These are phyloP conservation scores for Sporothrix schenckii DNA, from an alignment of 2,329 filamentous ascomycete genomes.

Conservation along the genomic window DNA sequence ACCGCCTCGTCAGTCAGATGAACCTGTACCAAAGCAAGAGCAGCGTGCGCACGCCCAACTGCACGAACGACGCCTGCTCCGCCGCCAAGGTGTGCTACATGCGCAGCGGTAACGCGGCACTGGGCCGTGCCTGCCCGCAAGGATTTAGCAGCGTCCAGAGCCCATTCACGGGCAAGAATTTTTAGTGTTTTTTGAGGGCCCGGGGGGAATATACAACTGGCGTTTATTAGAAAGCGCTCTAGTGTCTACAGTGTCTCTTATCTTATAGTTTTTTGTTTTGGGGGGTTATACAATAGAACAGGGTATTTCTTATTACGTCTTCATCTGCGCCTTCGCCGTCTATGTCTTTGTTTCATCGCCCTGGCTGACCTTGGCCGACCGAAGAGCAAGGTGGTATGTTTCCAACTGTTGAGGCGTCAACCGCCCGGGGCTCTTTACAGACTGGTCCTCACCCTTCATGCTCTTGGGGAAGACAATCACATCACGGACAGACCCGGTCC, in stretches of 20 bases:
- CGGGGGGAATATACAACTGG: not conserved
- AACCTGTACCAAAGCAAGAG: slow-evolving; percentile 46
- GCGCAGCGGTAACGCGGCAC: slow-evolving; percentile 56
- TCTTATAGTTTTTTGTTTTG: not conserved
- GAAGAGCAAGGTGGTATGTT: slow-evolving; percentile 50
- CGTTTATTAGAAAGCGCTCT: not conserved
- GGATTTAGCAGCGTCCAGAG: slow-evolving; percentile 51
- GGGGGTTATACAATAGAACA: slow-evolving; percentile 13
- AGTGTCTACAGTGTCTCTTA: not conserved
- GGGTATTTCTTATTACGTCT: slow-evolving; percentile 10
- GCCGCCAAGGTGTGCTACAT: slow-evolving; percentile 62
- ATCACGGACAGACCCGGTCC: slow-evolving; percentile 77
- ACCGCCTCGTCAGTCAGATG: slow-evolving; percentile 51
- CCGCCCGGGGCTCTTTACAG: slow-evolving; percentile 75
- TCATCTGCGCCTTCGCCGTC: not conserved
- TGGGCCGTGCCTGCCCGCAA: slow-evolving; percentile 56
- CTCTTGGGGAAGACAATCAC: slow-evolving; percentile 98
- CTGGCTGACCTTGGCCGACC: not conserved
- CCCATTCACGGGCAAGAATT: slow-evolving; percentile 44
- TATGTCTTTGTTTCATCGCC: not conserved
- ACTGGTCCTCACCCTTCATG: slow-evolving; percentile 81
- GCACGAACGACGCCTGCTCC: slow-evolving; percentile 49
- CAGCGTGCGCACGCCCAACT: slow-evolving; percentile 42
- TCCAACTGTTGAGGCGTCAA: slow-evolving; percentile 62
- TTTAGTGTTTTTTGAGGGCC: slow-evolving; percentile 32